These are phyloP conservation scores for Ophiobolus disseminans DNA, from an alignment of 2,329 filamentous ascomycete genomes.

Conservation along the genomic window DNA sequence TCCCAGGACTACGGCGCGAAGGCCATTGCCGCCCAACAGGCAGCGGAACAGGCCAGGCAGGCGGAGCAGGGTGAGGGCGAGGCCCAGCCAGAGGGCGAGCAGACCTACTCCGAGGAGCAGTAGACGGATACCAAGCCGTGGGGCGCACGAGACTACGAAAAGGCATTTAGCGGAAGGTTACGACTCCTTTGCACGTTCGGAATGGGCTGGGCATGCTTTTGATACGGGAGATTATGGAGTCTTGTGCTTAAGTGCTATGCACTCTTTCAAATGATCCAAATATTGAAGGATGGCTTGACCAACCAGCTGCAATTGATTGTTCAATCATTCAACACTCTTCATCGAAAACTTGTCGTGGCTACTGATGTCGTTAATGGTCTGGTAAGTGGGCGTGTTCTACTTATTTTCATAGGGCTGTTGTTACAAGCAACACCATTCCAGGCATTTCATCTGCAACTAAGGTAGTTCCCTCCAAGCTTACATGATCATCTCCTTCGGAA, in stretches of 20 bases:
- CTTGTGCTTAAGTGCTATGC: constrained; percentile 35
- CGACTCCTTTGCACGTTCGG: constrained; percentile 43
- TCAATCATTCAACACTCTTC: no score
- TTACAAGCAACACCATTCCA: no score
- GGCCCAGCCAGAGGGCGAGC: constrained; percentile 43
- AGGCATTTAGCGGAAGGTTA: constrained; percentile 36
- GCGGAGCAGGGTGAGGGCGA: constrained; percentile 65
- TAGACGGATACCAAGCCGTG: constrained; percentile 28
- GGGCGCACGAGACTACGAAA: constrained; percentile 42
- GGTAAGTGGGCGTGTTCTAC: no score
- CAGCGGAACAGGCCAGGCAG: constrained; percentile 66
- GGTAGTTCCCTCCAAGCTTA: no score
- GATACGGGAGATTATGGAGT: constrained; percentile 37
- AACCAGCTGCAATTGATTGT: constrained; percentile 13
- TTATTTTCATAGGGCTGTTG: no score
- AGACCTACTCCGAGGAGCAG: constrained; percentile 46
- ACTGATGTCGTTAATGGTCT: no score
- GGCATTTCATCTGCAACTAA: no score
- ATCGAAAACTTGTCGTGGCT: no score
- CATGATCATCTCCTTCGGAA: no score
- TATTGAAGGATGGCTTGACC: constrained; percentile 39
- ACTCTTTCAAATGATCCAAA: constrained; percentile 42
- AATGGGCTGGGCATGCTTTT: constrained; percentile 37
- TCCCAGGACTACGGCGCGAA: constrained; percentile 99
- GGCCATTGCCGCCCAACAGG: constrained; percentile 73